These are phyloP conservation scores for Skeletonema tropicum DNA, from an alignment of 108 stramenopile genomes.

Conservation along the genomic window DNA sequence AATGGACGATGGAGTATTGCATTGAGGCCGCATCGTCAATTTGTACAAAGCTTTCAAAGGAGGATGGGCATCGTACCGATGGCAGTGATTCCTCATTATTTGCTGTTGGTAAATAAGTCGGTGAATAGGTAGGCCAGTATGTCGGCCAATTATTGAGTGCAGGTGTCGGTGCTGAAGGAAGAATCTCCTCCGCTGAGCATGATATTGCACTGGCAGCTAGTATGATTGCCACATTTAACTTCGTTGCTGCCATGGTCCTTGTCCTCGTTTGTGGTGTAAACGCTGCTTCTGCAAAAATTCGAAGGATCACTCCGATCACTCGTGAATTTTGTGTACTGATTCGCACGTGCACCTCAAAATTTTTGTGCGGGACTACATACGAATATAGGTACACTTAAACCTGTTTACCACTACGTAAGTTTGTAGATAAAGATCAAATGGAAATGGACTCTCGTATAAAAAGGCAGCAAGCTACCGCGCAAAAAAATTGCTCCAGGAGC, in stretches of 20 bases:
- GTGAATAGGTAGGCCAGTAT: neutral
- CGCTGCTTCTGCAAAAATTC: too few relatives aligned
- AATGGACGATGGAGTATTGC: constrained; percentile 5
- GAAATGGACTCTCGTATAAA: too few relatives aligned
- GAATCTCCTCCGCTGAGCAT: neutral
- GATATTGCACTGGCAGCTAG: neutral
- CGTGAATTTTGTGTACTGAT: too few relatives aligned
- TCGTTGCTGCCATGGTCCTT: neutral
- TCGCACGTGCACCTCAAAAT: too few relatives aligned
- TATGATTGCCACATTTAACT: neutral
- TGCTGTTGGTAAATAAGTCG: neutral
- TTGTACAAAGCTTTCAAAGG: neutral
- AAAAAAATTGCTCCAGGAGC: too few relatives aligned
- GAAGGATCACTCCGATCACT: too few relatives aligned
- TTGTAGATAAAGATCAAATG: too few relatives aligned
- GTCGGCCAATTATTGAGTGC: neutral
- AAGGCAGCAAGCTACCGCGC: too few relatives aligned
- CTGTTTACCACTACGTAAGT: too few relatives aligned
- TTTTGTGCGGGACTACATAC: too few relatives aligned
- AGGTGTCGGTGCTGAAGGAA: neutral
- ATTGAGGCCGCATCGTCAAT: constrained; percentile 3
- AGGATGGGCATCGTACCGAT: neutral
- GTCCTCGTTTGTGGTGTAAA: neutral
- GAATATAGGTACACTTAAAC: too few relatives aligned
- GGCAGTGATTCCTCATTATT: neutral